phyloP scores from a whole-genome alignment of 2,329 filamentous ascomycete genomes.

The Aspergillus sp. region DNA sequence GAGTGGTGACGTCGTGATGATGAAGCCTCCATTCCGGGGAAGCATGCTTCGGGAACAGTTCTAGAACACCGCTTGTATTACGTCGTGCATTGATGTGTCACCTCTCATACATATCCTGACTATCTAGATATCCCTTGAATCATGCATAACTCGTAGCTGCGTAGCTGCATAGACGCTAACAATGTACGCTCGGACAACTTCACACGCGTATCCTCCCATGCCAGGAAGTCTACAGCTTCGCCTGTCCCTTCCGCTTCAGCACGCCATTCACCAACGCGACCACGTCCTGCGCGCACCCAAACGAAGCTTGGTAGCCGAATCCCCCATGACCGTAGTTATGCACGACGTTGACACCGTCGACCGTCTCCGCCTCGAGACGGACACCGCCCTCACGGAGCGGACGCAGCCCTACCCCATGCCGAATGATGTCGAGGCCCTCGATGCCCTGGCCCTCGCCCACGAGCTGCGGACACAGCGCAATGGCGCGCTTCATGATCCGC shows the following conservation, averaged over 20 bases:
- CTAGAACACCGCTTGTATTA: neutral
- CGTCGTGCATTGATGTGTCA: neutral
- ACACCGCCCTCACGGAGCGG: conserved; percentile 73
- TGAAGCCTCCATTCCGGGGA: neutral
- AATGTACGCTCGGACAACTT: neutral
- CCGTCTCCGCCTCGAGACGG: conserved; percentile 70
- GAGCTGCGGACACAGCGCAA: conserved; percentile 36
- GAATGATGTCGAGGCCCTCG: conserved; percentile 69
- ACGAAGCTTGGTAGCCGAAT: conserved; percentile 65
- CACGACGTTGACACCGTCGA: conserved; percentile 56
- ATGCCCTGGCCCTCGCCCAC: conserved; percentile 61
- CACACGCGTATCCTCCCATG: neutral
- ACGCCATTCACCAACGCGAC: conserved; percentile 64
- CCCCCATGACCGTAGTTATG: conserved; percentile 49
- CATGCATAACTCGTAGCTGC: too few species aligned
- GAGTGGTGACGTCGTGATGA: neutral
- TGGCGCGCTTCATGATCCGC: conserved; percentile 74
- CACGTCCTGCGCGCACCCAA: conserved; percentile 68
- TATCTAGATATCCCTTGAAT: too few species aligned
- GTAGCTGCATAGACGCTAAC: neutral
- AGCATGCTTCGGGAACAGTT: neutral
- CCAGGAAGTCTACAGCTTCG: conserved; percentile 27
- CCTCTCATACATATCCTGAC: too few species aligned
- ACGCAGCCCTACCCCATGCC: conserved; percentile 79
- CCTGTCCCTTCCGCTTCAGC: conserved; percentile 29